Evolutionary conservation across 805 yeast species (phyloP), one percentile per base, ranked within the genome.

Genomic region (Saccharomycopsis guyanensis): DNA sequence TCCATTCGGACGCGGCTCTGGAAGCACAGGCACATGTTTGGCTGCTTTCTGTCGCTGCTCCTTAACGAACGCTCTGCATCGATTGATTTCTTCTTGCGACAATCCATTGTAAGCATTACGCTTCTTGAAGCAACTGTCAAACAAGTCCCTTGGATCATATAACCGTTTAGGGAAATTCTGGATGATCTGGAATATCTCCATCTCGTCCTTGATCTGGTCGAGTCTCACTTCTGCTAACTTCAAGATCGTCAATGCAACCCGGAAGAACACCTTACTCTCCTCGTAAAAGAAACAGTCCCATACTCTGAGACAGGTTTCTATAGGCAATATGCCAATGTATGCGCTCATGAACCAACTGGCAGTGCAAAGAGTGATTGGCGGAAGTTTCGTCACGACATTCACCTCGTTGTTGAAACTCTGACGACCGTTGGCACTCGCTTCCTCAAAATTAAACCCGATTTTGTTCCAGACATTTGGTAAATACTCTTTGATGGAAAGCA

Each of bases 311-410:
- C 87, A 82, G 0, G 94, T 76, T 58, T 93, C 97, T 19, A 87
- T 78, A 0, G 98, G 98, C 22, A 93, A 64, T 0, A 82, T 78
- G 0, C 95, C 96, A 31, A 93, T 87, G 64, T 85, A 93, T n/a
- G 86, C 76, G 56, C 96, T 85, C 97, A 93, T 91, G 59, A 93
- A 93, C 98, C 98, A 93, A 45, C 95, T 80, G 0, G 96, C 91
- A 0, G 97, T 93, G 55, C 95, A 93, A 39, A 93, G 70, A 1
- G 96, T 85, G 3, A 93, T 75, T 1, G 97, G 95, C 1, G 98
- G 97, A 38, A 89, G 65, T 54, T 83, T 81, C 13, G 77, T 71
- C 27, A 91, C 70, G 50, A 86, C 80, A 57, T 73, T 70, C 38
- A 68, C 58, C 25, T 54, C 65, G 15, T 58, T 25, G 31, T 43